Percentiles rank a stretch among this genome's conserved stretches.
Evolutionary conservation across 2,329 filamentous ascomycete species (phyloP).

Genomic region (Tolypocladium tropicale): DNA sequence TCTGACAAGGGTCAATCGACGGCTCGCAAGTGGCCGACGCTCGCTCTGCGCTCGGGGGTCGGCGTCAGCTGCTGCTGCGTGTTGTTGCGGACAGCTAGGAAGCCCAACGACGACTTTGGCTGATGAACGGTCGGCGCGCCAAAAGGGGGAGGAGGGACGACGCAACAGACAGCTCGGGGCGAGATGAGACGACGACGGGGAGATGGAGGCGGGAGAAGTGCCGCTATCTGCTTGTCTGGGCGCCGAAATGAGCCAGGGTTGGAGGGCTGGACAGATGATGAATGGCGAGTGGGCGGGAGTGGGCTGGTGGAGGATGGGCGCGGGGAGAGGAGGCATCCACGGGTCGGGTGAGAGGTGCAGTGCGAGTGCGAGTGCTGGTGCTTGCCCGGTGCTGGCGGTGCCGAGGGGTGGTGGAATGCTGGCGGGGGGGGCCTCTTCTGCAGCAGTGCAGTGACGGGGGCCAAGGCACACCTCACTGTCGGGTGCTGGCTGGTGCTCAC

Average conservation of each 20-base stretch:
- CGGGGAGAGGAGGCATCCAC: background rate
- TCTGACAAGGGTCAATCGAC: background rate
- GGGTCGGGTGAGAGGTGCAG: background rate
- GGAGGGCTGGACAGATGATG: background rate
- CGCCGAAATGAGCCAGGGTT: background rate
- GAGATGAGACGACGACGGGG: background rate
- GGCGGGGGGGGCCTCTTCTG: background rate
- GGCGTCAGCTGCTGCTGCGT: background rate
- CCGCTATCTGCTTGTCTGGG: background rate
- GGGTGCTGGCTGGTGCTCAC: background rate
- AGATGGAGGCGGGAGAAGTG: background rate
- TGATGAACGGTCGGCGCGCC: background rate
- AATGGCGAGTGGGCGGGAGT: background rate
- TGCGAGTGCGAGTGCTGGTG: background rate
- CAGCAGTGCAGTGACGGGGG: background rate
- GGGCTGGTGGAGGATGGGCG: background rate
- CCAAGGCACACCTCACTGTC: background rate
- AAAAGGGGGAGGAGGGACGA: background rate
- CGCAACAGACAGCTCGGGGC: background rate
- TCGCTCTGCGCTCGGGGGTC: background rate
- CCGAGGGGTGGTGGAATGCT: background rate
- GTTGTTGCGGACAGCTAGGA: background rate
- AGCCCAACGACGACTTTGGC: background rate
- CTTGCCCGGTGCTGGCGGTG: background rate
- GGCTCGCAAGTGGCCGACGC: background rate